A percentile compares a stretch with the other conserved stretches of the same genome.
These are phyloP conservation scores for Kodamaea plutei DNA, from an alignment of 1,139 yeast genomes.

Conservation along the genomic window DNA sequence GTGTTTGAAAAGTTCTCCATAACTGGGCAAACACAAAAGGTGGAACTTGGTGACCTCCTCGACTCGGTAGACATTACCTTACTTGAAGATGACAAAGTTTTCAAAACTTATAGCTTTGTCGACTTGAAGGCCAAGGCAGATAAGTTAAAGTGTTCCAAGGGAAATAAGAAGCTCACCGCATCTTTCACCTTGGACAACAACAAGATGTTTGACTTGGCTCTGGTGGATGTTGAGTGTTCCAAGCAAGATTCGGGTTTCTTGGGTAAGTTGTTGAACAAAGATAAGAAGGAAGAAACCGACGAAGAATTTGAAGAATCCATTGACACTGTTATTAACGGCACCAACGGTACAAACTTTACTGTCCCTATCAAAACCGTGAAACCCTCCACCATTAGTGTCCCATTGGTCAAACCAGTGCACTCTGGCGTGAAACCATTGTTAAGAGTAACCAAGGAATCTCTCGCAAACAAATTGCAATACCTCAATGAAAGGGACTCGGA, in stretches of 20 bases:
- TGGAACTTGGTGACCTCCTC: conserved; percentile 31
- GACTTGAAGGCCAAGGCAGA: conserved; percentile 34
- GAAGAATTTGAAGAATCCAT: no score
- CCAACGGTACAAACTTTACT: conserved; percentile 17
- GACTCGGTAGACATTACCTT: conserved; percentile 41
- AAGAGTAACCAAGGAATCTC: conserved; percentile 31
- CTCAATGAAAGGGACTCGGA: conserved; percentile 44
- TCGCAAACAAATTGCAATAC: conserved; percentile 24
- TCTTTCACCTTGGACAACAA: conserved; percentile 46
- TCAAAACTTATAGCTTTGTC: conserved; percentile 33
- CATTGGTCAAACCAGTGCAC: conserved; percentile 30
- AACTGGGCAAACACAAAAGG: conserved; percentile 22
- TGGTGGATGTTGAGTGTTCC: conserved; percentile 40
- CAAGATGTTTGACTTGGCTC: conserved; percentile 45
- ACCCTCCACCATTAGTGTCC: conserved; percentile 13
- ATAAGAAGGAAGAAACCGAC: no score
- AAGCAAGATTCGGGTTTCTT: conserved; percentile 22
- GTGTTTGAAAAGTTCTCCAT: conserved; percentile 44
- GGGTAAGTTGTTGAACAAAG: conserved; percentile 24
- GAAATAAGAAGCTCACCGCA: conserved; percentile 34
- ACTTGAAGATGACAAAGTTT: conserved; percentile 51
- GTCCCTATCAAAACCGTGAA: conserved; percentile 11
- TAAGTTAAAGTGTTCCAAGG: conserved; percentile 38
- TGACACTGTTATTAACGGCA: conserved; percentile 10
- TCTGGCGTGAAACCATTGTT: conserved; percentile 46